Evolutionary conservation across 1,139 yeast genomes (phyloP).

Genomic region (Geotrichum carabidarum): DNA sequence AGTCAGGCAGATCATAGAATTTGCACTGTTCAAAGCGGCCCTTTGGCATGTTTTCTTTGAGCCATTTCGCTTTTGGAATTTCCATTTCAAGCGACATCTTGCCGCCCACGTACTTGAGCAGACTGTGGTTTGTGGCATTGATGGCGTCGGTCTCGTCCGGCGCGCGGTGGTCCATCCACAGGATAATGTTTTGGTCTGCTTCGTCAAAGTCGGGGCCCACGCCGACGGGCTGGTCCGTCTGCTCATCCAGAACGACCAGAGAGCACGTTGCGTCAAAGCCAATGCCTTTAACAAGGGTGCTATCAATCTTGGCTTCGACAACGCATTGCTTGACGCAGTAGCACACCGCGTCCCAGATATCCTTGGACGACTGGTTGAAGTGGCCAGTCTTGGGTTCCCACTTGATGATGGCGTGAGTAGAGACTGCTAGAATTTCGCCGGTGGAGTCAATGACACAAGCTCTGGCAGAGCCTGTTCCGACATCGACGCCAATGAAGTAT

Average conservation of each 20-base stretch:
- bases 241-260: conserved; percentile 68
- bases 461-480: conserved; percentile 95
- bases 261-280: conserved; percentile 98
- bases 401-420: conserved; percentile 73
- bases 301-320: conserved; percentile 67
- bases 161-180: conserved; percentile 99
- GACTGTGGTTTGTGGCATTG: conserved; percentile 71
- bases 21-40: conserved; percentile 59
- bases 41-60: conserved; percentile 78
- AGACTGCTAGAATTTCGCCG: conserved; percentile 76
- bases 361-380: conserved; percentile 78
- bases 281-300: conserved; percentile 66
- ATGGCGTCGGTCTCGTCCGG: conserved; percentile 75
- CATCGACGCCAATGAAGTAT: conserved; percentile 88
- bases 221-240: conserved; percentile 64
- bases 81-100: conserved; percentile 98
- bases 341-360: conserved; percentile 87
- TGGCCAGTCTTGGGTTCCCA: conserved; percentile 45
- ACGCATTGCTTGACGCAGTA: conserved; percentile 71
- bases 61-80: conserved; percentile 93
- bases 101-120: conserved; percentile 91
- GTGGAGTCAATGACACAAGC: conserved; percentile 83
- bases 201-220: conserved; percentile 89
- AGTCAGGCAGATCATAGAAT: conserved; percentile 91
- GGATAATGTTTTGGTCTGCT: conserved; percentile 68